Evolutionary conservation across 23 red algal genomes (phyloP), one percentile per base, ranked within the genome.

Genomic region (Gracilaria domingensis): DNA sequence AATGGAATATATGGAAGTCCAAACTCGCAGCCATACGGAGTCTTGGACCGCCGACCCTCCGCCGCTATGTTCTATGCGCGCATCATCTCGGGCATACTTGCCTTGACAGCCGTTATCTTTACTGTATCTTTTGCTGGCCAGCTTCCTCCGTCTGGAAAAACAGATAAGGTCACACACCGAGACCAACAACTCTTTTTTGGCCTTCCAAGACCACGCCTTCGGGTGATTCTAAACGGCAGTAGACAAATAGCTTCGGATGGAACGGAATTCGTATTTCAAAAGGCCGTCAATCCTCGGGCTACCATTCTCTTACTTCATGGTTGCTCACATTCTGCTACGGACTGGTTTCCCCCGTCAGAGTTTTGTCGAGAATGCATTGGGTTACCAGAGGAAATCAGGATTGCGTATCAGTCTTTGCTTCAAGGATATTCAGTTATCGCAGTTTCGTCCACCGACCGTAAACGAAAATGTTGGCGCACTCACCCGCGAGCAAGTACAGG

Each of bases 381-480:
- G 36, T 44, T 90, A 13, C 87, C 87, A 40, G 71, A 90, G 61
- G 74, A 90, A 53, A 28, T 77, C 9, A 44, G 29, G 34, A 62
- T 90, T 50, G 58, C 29, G 0, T 35, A 71, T 20, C 25, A 49
- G 0, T 70, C 87, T 45, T 65, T 90, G 30, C 28, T 61, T 35
- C 47, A 58, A 44, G 42, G 58, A 14, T 90, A 81, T n/a, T 76
- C 71, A 2, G 87, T 90, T n/a, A 12, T 90, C 38, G 72, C 87
- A 39, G 87, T 90, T n/a, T 90, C 87, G 2, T 90, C 87, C 23
- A 90, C 87, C 16, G 61, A 90, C 48, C 72, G 87, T 26, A 69
- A 57, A 34, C 54, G 40, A 17, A 90, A 90, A 81, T 90, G 87
- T 59, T 90, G 87, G 87, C 71, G 34, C 37, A 90, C 87, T 8